These are phyloP conservation scores for Xylariaceae sp. DNA, from an alignment of 2,329 filamentous ascomycete genomes.

Conservation along the genomic window DNA sequence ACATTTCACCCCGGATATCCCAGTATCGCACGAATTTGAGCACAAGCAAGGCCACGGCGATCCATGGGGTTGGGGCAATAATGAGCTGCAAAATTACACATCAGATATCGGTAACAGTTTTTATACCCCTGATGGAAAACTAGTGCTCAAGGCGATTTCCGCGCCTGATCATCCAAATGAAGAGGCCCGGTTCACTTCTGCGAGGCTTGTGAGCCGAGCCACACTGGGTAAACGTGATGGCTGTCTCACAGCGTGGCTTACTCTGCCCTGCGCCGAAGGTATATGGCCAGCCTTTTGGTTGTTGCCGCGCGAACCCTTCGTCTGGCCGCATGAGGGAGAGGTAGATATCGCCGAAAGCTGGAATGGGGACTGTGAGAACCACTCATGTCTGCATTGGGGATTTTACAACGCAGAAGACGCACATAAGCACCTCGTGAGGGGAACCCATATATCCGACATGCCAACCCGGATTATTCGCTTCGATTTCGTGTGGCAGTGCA, in stretches of 20 bases:
- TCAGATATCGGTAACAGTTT: conserved; percentile 50
- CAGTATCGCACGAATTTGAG: conserved; percentile 51
- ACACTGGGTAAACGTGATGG: conserved; percentile 51
- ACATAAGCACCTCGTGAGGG: conserved; percentile 55
- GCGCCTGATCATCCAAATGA: conserved; percentile 32
- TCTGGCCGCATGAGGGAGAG: conserved; percentile 59
- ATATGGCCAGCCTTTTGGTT: conserved; percentile 65
- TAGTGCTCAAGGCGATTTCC: conserved; percentile 52
- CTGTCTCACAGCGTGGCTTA: conserved; percentile 50
- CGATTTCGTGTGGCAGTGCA: conserved; percentile 57
- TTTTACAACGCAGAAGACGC: conserved; percentile 51
- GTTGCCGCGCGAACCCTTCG: conserved; percentile 55
- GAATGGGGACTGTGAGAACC: conserved; percentile 56
- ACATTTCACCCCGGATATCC: conserved; percentile 44
- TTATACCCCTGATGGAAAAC: conserved; percentile 48
- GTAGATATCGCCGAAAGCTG: conserved; percentile 61
- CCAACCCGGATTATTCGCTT: conserved; percentile 46
- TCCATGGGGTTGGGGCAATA: conserved; percentile 61
- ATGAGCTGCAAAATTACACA: conserved; percentile 59
- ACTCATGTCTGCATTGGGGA: conserved; percentile 60
- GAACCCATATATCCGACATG: conserved; percentile 50
- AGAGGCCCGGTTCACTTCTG: conserved; percentile 50
- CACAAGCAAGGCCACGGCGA: conserved; percentile 51
- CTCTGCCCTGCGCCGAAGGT: conserved; percentile 51
- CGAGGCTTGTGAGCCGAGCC: conserved; percentile 52